These are phyloP conservation scores for Endocarpon pusillum DNA, from an alignment of 495 filamentous ascomycete species.

Conservation along the genomic window DNA sequence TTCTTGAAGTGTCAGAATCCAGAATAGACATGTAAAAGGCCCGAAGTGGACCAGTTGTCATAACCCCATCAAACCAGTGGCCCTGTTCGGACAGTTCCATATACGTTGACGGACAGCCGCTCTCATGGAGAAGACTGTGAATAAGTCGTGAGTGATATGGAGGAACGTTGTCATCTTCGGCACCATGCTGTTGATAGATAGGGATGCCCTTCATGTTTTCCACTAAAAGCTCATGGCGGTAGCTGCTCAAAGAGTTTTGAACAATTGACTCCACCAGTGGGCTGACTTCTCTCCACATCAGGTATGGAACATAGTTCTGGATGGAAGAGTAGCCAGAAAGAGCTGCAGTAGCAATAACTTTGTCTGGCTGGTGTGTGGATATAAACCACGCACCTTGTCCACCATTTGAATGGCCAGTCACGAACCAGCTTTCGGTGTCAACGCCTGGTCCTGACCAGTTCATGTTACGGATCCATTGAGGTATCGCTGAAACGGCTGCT, in stretches of 20 bases:
- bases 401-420: conserved; percentile 42
- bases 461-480: conserved; percentile 29
- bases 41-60: conserved; percentile 23
- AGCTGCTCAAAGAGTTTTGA: conserved; percentile 29
- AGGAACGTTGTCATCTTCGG: conserved; percentile 40
- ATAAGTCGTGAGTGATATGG: conserved; percentile 38
- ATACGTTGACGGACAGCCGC: conserved; percentile 25
- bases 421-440: conserved; percentile 31
- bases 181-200: conserved; percentile 38
- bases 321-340: conserved; percentile 43
- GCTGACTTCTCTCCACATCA: conserved; percentile 35
- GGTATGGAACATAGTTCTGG: conserved; percentile 42
- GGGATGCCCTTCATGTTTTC: conserved; percentile 36
- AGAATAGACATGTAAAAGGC: conserved; percentile 23
- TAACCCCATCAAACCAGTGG: conserved; percentile 39
- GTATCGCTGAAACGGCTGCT: conserved; percentile 31
- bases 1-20: neutral
- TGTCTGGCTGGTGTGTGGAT: conserved; percentile 40
- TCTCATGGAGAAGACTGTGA: conserved; percentile 25
- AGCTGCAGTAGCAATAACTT: conserved; percentile 36
- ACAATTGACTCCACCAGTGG: conserved; percentile 27
- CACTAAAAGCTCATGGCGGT: conserved; percentile 36
- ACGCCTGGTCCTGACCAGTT: conserved; percentile 30
- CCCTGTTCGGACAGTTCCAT: conserved; percentile 29
- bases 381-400: conserved; percentile 43